A percentile compares a stretch with the other conserved stretches of the same genome.
Conservation (phyloP, 306 rosid species). For the Phaseolus lunatus region DNA sequence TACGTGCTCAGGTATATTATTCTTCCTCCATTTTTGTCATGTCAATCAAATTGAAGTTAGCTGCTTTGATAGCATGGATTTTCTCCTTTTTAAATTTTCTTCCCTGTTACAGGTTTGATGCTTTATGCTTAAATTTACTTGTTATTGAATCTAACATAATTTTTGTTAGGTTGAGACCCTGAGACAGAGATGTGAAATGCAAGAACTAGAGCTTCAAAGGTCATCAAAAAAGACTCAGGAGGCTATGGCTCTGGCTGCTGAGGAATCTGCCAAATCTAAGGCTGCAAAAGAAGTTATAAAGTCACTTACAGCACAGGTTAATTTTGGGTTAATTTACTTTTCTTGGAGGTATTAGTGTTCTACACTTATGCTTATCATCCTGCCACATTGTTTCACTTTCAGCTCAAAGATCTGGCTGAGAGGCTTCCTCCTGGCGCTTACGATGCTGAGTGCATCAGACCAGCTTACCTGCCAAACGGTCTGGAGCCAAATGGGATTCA, state of each 20-base stretch:
- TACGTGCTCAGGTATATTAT: constrained; percentile 79
- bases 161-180: constrained; percentile 77
- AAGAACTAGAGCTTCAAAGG: constrained; percentile 84
- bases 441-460: constrained; percentile 72
- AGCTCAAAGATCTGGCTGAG: constrained; percentile 96
- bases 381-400: constrained; percentile 58
- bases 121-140: constrained; percentile 17
- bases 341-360: constrained; percentile 34
- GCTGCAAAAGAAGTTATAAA: constrained; percentile 98
- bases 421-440: constrained; percentile 87
- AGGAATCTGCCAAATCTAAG: constrained; percentile 86
- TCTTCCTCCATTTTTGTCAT: constrained; percentile 19
- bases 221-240: constrained; percentile 87
- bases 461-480: constrained; percentile 70
- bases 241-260: constrained; percentile 78
- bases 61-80: constrained; percentile 7
- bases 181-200: constrained; percentile 81
- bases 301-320: constrained; percentile 94
- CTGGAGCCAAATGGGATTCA: constrained; percentile 72
- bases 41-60: constrained; percentile 14
- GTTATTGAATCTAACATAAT: constrained; percentile 34
- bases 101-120: not conserved
- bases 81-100: not conserved
- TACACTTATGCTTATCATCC: constrained; percentile 21
- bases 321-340: constrained; percentile 29